Base-by-base conservation (phyloP, 352 stramenopile species). In the Pythium pectinolyticum region DNA sequence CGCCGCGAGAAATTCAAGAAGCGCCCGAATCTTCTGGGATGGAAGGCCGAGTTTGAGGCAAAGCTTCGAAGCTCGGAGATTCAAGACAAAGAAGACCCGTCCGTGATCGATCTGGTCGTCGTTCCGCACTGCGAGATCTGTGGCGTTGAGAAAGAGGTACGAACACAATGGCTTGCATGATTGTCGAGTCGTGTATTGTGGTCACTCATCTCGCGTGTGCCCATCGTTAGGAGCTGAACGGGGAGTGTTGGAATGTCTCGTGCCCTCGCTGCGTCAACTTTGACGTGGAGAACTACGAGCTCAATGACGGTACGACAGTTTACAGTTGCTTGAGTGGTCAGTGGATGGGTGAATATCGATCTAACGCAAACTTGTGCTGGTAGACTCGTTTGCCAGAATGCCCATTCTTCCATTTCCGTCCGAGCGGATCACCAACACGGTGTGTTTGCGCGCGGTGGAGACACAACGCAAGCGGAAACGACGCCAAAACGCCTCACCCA, bases 1-100 rank as follows among this genome's bases (percentile, higher is more conserved):
- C 82, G 82, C 15, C 81, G 84, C 17, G 87, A 95, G 34, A 89
- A 89, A 28, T 62, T 94, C 9, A 95, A 95, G 56, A 88, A 90
- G 48, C 84, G 87, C 12, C 87, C 87, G n/a, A 93, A 95, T 43
- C 62, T 95, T 10, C 78, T 80, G 1, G 85, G 89, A 28, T 95
- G 80, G 80, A 78, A 88, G 62, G 78, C 82, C 10, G 74, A 82
- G 20, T 73, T 94, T 15, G 78, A 95, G 48, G 56, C 88, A 25
- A 77, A 85, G 48, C 80, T 84, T 39, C 63, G 82, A 17, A 84
- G 81, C 28, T 86, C 72, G 43, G 82, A 79, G 6, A 67, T 72
- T 28, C 74, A 70, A 24, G 84, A 94, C 43, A 76, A 81, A 50
- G 71, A 74, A 32, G 77, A 92, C 28, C 70, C 75, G 14, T 70